A percentile compares a stretch with the other conserved stretches of the same genome.
These are phyloP conservation scores for Ophiosphaerella herpotricha DNA, from an alignment of 2,329 filamentous ascomycete genomes.

Conservation along the genomic window DNA sequence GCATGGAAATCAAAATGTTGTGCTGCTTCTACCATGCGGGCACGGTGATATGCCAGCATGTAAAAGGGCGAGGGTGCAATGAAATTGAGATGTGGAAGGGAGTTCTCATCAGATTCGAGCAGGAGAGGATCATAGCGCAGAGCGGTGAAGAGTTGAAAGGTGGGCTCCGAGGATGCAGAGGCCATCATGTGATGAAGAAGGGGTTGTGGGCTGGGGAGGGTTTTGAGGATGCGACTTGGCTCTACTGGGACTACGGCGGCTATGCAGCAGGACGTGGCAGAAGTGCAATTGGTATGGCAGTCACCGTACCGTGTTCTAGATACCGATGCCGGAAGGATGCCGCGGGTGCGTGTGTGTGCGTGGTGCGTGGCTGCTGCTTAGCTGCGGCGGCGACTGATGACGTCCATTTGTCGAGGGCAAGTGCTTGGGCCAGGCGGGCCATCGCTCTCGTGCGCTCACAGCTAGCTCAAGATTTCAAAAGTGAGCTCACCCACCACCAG, in stretches of 20 bases:
- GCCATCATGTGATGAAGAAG: conserved; percentile 19
- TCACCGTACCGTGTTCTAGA: no score
- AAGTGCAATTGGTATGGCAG: no score
- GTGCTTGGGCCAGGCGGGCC: conserved; percentile 12
- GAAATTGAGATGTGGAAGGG: conserved; percentile 56
- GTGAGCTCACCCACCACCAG: conserved; percentile 9
- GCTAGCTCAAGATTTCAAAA: conserved; percentile 20
- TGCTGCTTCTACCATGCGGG: conserved; percentile 70
- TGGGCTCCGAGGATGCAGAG: conserved; percentile 17
- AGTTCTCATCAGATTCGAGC: conserved; percentile 44
- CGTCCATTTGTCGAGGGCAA: conserved; percentile 6
- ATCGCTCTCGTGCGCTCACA: neutral
- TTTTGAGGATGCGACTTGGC: neutral
- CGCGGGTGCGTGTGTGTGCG: no score
- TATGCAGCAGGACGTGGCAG: conserved; percentile 4
- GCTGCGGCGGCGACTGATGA: conserved; percentile 9
- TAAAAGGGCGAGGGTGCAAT: conserved; percentile 68
- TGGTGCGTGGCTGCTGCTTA: no score
- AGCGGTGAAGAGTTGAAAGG: conserved; percentile 47
- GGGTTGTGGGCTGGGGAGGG: no score
- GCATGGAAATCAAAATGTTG: conserved; percentile 55
- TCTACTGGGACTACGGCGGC: neutral
- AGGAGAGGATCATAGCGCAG: conserved; percentile 47
- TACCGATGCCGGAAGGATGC: neutral
- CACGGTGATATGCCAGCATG: conserved; percentile 77